phyloP scores from a whole-genome alignment of 768 basidiomycete species.

The Amanita muscaria region DNA sequence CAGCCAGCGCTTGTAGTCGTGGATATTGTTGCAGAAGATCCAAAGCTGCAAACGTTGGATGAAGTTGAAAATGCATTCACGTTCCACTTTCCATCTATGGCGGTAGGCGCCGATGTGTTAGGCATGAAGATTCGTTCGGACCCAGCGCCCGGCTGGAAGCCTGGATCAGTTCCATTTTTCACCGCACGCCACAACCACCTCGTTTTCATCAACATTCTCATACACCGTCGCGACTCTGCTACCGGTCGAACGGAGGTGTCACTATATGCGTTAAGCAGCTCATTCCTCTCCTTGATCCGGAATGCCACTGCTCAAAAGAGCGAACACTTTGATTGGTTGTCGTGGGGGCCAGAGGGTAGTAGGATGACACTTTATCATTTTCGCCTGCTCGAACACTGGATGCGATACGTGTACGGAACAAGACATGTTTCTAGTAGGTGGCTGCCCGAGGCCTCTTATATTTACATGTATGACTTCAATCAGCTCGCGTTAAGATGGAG shows the following conservation, averaged over 20 bases:
- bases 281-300: conserved; percentile 29
- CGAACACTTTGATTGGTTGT: conserved; percentile 30
- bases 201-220: conserved; percentile 37
- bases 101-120: conserved; percentile 17
- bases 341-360: conserved; percentile 43
- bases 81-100: conserved; percentile 35
- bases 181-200: conserved; percentile 32
- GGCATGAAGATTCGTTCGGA: conserved; percentile 43
- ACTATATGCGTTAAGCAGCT: conserved; percentile 35
- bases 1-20: conserved; percentile 25
- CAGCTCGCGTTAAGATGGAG: conserved; percentile 28
- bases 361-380: conserved; percentile 29
- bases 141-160: conserved; percentile 39
- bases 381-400: conserved; percentile 26
- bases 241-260: conserved; percentile 22
- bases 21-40: conserved; percentile 27
- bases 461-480: conserved; percentile 47
- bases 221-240: conserved; percentile 21
- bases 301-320: conserved; percentile 5
- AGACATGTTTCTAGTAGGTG: conserved; percentile 26
- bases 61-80: conserved; percentile 26
- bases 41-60: conserved; percentile 20
- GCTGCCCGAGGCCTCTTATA: conserved; percentile 10
- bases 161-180: conserved; percentile 37
- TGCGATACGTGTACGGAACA: conserved; percentile 47